These are phyloP conservation scores for Anisodus acutangulus DNA, from an alignment of 257 asterid genomes.

Conservation along the genomic window DNA sequence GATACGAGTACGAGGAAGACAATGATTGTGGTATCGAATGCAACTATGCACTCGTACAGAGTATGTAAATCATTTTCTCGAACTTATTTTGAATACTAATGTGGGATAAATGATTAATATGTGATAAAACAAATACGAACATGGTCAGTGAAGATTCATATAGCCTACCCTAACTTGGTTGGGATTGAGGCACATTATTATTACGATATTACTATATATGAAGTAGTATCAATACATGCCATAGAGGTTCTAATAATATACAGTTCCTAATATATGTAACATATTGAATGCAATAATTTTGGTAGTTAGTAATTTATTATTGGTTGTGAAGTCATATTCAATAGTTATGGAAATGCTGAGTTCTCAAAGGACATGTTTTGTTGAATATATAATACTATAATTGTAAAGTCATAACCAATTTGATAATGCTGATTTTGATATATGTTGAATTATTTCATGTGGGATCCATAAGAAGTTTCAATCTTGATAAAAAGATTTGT, in stretches of 20 bases:
- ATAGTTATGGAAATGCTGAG: background rate
- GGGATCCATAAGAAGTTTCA: slow-evolving; percentile 9
- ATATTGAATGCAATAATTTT: too few relatives aligned
- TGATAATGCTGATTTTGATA: slow-evolving; percentile 13
- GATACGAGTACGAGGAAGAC: slow-evolving; percentile 44
- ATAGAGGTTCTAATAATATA: too few relatives aligned
- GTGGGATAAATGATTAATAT: background rate
- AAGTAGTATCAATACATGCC: background rate
- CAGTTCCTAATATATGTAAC: too few relatives aligned
- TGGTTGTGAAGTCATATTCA: slow-evolving; percentile 49
- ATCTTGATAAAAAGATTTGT: slow-evolving; percentile 12
- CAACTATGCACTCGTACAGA: slow-evolving; percentile 72
- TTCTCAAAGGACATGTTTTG: background rate
- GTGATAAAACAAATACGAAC: background rate
- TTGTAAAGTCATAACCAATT: slow-evolving; percentile 8
- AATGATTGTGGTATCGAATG: slow-evolving; percentile 47
- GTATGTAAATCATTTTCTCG: slow-evolving; percentile 47
- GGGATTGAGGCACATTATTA: too few relatives aligned
- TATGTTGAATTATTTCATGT: background rate
- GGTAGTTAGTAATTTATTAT: slow-evolving; percentile 23
- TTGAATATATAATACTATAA: background rate
- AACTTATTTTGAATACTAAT: background rate
- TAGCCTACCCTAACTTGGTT: too few relatives aligned
- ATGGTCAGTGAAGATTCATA: background rate
- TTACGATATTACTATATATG: background rate